These are phyloP conservation scores for Apiospora arundinis DNA, from an alignment of 2,329 filamentous ascomycete genomes.

Conservation along the genomic window DNA sequence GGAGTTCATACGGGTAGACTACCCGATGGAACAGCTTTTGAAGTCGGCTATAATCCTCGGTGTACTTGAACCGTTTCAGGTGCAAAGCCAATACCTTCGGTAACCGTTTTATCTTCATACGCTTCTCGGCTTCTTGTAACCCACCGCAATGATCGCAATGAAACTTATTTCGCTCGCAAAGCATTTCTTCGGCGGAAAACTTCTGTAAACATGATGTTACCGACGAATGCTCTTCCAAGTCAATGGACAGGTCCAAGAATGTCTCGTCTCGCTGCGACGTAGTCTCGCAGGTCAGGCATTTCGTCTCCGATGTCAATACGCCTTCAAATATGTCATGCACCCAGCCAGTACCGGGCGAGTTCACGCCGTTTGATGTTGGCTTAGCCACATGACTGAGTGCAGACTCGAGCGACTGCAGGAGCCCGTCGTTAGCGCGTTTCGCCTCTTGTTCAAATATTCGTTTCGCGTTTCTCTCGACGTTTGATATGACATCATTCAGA, in stretches of 20 bases:
- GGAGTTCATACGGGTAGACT: constrained; percentile 94
- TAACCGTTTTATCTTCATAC: constrained; percentile 97
- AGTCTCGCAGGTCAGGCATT: constrained; percentile 95
- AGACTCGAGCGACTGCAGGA: constrained; percentile 58
- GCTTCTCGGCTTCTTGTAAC: constrained; percentile 95
- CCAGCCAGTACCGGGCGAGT: constrained; percentile 77
- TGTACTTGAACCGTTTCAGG: constrained; percentile 97
- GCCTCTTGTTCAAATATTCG: constrained; percentile 60
- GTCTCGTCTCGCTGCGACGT: constrained; percentile 94
- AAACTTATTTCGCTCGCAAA: constrained; percentile 98
- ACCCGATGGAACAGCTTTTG: constrained; percentile 98
- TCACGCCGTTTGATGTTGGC: constrained; percentile 46
- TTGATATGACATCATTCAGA: constrained; percentile 94
- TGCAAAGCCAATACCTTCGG: constrained; percentile 92
- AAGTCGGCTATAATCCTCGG: constrained; percentile 88
- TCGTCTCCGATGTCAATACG: constrained; percentile 91
- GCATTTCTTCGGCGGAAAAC: constrained; percentile 97
- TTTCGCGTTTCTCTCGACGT: constrained; percentile 87
- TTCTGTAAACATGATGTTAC: constrained; percentile 95
- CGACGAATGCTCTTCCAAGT: constrained; percentile 92
- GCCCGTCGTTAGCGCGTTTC: constrained; percentile 47
- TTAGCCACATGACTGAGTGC: constrained; percentile 46
- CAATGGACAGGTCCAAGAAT: constrained; percentile 94
- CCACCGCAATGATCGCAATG: constrained; percentile 98
- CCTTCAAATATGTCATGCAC: constrained; percentile 98